Evolutionary conservation across 176 grass and related monocot genomes (phyloP).

Genomic region (Avena eriantha): DNA sequence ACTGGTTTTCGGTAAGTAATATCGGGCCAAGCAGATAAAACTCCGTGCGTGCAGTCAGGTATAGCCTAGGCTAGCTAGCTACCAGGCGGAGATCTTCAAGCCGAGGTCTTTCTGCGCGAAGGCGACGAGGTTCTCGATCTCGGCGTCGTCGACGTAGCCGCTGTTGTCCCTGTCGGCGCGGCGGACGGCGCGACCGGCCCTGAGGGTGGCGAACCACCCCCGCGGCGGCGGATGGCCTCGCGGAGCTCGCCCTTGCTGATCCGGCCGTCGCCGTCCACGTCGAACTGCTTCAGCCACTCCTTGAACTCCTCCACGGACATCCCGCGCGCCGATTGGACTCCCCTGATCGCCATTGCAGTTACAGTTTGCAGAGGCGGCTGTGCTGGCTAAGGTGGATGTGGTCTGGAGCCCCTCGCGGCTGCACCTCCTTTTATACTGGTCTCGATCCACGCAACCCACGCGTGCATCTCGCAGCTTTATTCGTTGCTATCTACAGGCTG

Average conservation of each 20-base stretch:
- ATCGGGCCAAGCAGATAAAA: background rate
- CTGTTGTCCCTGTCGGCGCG: conserved; percentile 50
- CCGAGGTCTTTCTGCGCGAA: conserved; percentile 63
- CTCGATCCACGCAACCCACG: background rate
- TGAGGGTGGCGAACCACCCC: conserved; percentile 45
- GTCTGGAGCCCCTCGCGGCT: background rate
- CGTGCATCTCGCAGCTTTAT: conserved; percentile 24
- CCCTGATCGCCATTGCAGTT: conserved; percentile 49
- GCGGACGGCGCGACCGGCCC: conserved; percentile 34
- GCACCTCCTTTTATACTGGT: conserved; percentile 43
- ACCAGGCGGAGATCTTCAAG: conserved; percentile 51
- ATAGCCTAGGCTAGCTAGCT: background rate
- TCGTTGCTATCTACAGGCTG: conserved; percentile 49
- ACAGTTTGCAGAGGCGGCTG: background rate
- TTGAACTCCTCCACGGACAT: conserved; percentile 63
- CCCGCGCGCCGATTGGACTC: conserved; percentile 5
- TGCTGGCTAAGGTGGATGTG: conserved; percentile 4
- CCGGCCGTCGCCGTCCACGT: conserved; percentile 56
- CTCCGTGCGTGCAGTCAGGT: background rate
- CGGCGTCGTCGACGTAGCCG: conserved; percentile 61
- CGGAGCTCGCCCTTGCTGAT: conserved; percentile 68
- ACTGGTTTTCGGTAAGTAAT: background rate
- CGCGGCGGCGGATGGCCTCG: conserved; percentile 57
- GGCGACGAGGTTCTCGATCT: conserved; percentile 59
- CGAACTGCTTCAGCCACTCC: conserved; percentile 71